phyloP scores from a whole-genome alignment of 208 protist genomes.

The Borovskyia barvae region DNA sequence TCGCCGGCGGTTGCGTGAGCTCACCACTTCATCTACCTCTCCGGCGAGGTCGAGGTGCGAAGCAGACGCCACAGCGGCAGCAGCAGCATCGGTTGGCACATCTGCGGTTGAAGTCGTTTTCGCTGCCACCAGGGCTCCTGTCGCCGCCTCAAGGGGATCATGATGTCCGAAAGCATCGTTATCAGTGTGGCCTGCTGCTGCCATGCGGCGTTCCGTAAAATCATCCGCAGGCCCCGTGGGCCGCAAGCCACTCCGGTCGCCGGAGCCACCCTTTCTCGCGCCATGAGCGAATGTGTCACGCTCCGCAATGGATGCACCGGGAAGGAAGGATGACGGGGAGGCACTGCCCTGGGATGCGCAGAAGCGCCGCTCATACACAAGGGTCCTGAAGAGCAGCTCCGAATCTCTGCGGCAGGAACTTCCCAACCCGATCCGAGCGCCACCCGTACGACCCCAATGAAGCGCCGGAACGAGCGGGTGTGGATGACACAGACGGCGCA shows the following conservation, averaged over 20 bases:
- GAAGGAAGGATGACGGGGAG: neutral
- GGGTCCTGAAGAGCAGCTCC: too few species aligned
- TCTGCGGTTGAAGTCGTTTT: neutral
- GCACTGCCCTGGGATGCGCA: neutral
- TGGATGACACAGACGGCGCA: too few species aligned
- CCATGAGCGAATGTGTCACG: slow-evolving; percentile 4
- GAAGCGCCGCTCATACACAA: too few species aligned
- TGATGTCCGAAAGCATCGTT: slow-evolving; percentile 52
- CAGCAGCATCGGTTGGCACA: neutral
- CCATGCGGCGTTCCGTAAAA: slow-evolving; percentile 9
- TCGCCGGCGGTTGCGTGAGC: slow-evolving; percentile 31
- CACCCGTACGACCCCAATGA: too few species aligned
- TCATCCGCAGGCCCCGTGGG: neutral
- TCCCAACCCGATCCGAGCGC: too few species aligned
- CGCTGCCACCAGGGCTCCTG: slow-evolving; percentile 14
- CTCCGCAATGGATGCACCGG: too few species aligned
- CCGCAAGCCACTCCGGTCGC: neutral
- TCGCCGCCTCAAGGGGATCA: slow-evolving; percentile 49
- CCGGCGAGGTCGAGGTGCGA: neutral
- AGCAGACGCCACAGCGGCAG: neutral
- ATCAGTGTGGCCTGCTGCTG: slow-evolving; percentile 35
- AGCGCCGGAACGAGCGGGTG: too few species aligned
- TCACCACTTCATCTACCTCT: slow-evolving; percentile 22
- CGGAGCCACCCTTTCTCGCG: neutral
- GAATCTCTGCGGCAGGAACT: too few species aligned